phyloP scores from a whole-genome alignment of 2,329 filamentous ascomycete genomes.

The Aspergillus aculeatus region DNA sequence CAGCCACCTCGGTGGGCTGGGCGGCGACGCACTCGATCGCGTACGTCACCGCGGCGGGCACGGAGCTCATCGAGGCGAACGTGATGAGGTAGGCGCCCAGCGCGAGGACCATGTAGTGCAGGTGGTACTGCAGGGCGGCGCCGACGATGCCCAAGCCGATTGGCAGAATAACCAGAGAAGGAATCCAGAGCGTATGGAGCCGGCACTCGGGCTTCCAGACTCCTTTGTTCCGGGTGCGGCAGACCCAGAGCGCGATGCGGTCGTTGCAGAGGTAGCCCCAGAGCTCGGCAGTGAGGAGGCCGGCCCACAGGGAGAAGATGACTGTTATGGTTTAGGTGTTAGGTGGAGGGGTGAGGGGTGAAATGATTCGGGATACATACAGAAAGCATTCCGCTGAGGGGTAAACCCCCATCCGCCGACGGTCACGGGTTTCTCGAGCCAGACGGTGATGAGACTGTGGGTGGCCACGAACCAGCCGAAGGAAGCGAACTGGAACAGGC shows the following conservation, averaged over 20 bases:
- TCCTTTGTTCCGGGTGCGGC: not conserved
- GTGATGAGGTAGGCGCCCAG: conserved; percentile 3
- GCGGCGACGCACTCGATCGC: not conserved
- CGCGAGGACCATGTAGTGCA: not conserved
- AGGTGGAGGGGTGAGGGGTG: not conserved
- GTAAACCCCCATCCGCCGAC: not conserved
- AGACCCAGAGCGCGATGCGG: not conserved
- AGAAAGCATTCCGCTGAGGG: not conserved
- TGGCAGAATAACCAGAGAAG: not conserved
- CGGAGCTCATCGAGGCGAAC: conserved; percentile 3
- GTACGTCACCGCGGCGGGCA: not conserved
- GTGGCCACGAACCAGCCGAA: conserved; percentile 1
- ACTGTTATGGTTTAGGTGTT: not conserved
- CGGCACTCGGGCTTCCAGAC: conserved; percentile 1
- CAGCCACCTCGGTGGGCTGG: not conserved
- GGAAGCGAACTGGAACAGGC: not conserved
- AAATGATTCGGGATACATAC: not conserved
- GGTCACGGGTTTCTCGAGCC: not conserved
- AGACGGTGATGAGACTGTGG: not conserved
- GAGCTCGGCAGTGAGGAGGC: not conserved
- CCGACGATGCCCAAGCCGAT: conserved; percentile 1
- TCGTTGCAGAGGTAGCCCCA: conserved; percentile 4
- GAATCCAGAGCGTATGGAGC: conserved; percentile 1
- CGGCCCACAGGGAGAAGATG: conserved; percentile 1
- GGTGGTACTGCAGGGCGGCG: not conserved